Conservation (phyloP, 2,329 filamentous ascomycete genomes). For the Fusarium sp. region DNA sequence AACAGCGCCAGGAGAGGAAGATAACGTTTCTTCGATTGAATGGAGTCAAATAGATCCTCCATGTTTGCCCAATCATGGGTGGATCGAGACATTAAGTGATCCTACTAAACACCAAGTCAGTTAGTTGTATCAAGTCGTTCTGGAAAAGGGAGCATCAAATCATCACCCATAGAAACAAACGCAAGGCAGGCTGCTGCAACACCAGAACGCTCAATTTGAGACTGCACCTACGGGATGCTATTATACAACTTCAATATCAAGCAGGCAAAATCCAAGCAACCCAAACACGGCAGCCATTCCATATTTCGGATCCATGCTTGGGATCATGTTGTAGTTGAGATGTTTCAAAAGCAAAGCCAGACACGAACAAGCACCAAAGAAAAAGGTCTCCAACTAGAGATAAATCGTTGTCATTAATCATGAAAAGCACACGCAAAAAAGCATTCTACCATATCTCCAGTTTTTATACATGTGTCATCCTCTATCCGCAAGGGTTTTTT, state of each 20-base stretch:
- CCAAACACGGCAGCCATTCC: slow-evolving; percentile 1
- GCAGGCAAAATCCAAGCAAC: slow-evolving; percentile 13
- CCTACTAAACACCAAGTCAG: neutral
- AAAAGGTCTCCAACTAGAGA: slow-evolving; percentile 11
- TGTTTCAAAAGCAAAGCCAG: neutral
- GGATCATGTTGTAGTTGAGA: neutral
- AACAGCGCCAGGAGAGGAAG: too few species aligned
- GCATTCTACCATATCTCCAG: slow-evolving; percentile 37
- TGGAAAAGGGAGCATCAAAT: neutral
- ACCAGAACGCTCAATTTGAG: slow-evolving; percentile 6
- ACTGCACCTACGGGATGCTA: slow-evolving; percentile 6
- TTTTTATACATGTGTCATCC: slow-evolving; percentile 42
- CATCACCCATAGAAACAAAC: neutral
- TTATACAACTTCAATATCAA: slow-evolving; percentile 23
- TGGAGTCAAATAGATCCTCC: too few species aligned
- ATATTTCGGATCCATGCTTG: neutral
- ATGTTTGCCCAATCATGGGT: too few species aligned
- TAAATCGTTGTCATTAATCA: slow-evolving; percentile 44
- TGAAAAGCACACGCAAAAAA: slow-evolving; percentile 37
- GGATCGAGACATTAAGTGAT: neutral
- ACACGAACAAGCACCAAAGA: slow-evolving; percentile 12
- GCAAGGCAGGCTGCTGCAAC: neutral
- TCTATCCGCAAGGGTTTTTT: slow-evolving; percentile 34
- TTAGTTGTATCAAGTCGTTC: neutral
- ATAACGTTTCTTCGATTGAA: too few species aligned